These are phyloP conservation scores for Hydnum rufescens DNA, from an alignment of 768 basidiomycete genomes.

Conservation along the genomic window DNA sequence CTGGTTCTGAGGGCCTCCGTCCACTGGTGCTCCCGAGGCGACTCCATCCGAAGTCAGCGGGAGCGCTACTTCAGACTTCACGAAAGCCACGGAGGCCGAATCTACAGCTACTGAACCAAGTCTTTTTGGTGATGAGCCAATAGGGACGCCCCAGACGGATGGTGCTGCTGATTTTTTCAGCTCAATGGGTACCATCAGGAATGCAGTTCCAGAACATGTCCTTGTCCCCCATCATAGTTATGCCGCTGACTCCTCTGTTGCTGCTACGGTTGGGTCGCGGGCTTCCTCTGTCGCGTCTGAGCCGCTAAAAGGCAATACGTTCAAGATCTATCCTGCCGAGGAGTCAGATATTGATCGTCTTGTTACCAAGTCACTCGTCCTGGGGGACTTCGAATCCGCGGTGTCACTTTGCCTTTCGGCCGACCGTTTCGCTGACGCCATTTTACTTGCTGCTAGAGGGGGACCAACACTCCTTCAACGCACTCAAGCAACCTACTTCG, in stretches of 20 bases:
- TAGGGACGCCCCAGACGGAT: conserved; percentile 44
- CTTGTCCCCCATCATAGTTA: conserved; percentile 64
- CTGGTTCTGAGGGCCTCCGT: conserved; percentile 26
- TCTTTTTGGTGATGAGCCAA: conserved; percentile 64
- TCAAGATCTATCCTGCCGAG: conserved; percentile 75
- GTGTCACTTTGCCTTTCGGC: conserved; percentile 79
- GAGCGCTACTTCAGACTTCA: conserved; percentile 35
- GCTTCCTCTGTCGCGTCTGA: conserved; percentile 59
- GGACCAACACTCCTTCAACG: conserved; percentile 68
- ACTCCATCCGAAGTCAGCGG: conserved; percentile 60
- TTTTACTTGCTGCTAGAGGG: conserved; percentile 80
- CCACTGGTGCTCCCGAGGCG: conserved; percentile 27
- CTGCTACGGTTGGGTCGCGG: conserved; percentile 84
- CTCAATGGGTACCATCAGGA: conserved; percentile 37
- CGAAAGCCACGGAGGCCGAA: conserved; percentile 43
- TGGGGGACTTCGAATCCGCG: conserved; percentile 89
- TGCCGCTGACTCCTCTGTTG: conserved; percentile 71
- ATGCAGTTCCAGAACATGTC: conserved; percentile 25
- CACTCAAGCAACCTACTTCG: conserved; percentile 90
- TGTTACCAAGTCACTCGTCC: conserved; percentile 78
- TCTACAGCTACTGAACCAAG: conserved; percentile 54
- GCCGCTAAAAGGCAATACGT: conserved; percentile 53
- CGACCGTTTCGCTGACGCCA: conserved; percentile 84
- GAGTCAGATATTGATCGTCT: conserved; percentile 77
- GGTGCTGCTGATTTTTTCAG: conserved; percentile 78